Evolutionary conservation across 2,329 filamentous ascomycete genomes (phyloP).

Genomic region (Cryoendolithus antarcticus): DNA sequence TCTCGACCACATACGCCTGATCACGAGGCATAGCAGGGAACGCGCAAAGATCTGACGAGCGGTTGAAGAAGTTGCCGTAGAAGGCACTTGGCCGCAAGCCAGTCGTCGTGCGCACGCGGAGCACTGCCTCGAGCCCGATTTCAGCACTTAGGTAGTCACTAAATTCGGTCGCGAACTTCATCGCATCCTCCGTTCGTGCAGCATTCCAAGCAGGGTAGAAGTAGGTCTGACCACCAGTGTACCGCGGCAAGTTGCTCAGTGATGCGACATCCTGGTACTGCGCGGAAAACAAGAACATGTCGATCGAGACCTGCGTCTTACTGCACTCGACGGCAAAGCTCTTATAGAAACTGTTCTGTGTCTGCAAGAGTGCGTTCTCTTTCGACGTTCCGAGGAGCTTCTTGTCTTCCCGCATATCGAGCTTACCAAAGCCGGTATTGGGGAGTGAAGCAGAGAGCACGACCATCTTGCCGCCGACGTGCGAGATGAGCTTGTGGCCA

Average conservation of each 20-base stretch:
- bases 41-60: conserved; percentile 90
- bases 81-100: conserved; percentile 94
- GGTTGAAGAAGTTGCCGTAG: conserved; percentile 99
- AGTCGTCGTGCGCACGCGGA: conserved; percentile 88
- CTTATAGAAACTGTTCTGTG: conserved; percentile 94
- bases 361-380: conserved; percentile 77
- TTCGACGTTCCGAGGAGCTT: conserved; percentile 89
- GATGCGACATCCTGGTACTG: conserved; percentile 97
- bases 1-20: conserved; percentile 94
- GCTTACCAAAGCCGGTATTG: conserved; percentile 77
- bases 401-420: conserved; percentile 92
- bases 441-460: conserved; percentile 83
- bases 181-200: conserved; percentile 81
- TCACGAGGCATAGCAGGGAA: conserved; percentile 97
- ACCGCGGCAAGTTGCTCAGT: conserved; percentile 85
- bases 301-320: conserved; percentile 95
- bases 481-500: conserved; percentile 89
- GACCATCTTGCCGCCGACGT: conserved; percentile 87
- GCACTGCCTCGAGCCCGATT: conserved; percentile 89
- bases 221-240: conserved; percentile 94
- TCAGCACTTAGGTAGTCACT: conserved; percentile 94
- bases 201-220: conserved; percentile 99
- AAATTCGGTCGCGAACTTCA: conserved; percentile 95
- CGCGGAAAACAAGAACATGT: conserved; percentile 94
- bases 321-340: conserved; percentile 97